phyloP scores from a whole-genome alignment of 2,329 filamentous ascomycete genomes.

The Penicillium sp. region DNA sequence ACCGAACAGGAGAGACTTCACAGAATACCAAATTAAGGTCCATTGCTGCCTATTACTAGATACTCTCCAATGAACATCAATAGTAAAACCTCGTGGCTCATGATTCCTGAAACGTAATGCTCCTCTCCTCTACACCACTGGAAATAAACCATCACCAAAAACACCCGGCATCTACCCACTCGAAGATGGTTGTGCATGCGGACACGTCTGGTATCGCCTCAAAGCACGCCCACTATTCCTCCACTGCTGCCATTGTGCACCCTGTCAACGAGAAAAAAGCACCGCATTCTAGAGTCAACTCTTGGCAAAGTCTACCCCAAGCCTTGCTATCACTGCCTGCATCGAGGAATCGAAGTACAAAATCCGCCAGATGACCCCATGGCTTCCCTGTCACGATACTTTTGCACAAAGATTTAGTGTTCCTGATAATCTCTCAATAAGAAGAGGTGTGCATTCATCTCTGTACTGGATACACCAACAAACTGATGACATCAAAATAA shows the following conservation, averaged over 20 bases:
- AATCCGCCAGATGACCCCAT: not conserved
- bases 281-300: not conserved
- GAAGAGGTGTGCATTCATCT: not conserved
- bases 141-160: not conserved
- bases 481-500: not conserved
- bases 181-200: not conserved
- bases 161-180: not conserved
- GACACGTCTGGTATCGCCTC: not conserved
- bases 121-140: not conserved
- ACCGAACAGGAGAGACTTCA: not conserved
- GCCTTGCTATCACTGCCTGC: not conserved
- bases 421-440: not conserved
- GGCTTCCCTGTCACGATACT: not conserved
- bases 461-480: not conserved
- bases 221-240: not conserved
- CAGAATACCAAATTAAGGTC: not conserved
- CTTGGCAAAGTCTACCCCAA: not conserved
- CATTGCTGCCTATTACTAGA: not conserved
- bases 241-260: conserved; percentile 7
- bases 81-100: not conserved
- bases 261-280: conserved; percentile 2
- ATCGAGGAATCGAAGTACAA: not conserved
- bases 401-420: not conserved
- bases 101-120: not conserved
- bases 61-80: not conserved